These are phyloP conservation scores for Elongisporangium prolatum DNA, from an alignment of 352 stramenopile species.

Conservation along the genomic window DNA sequence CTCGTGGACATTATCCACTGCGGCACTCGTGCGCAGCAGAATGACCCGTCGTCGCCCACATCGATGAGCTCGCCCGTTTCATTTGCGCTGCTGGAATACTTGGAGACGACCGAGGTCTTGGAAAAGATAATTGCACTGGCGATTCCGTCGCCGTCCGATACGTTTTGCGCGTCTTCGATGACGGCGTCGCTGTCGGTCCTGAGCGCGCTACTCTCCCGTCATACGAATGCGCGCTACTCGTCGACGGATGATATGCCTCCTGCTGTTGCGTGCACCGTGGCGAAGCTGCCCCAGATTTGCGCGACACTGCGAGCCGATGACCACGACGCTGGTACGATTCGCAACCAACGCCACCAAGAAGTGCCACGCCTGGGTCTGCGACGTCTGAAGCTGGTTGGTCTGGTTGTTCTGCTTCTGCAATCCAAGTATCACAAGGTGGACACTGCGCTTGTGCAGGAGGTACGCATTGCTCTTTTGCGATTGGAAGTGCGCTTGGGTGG, in stretches of 20 bases:
- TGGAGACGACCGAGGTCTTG: constrained; percentile 69
- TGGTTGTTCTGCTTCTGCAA: constrained; percentile 78
- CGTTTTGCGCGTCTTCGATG: constrained; percentile 66
- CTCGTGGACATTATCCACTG: constrained; percentile 86
- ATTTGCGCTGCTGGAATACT: constrained; percentile 70
- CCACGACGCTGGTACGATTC: constrained; percentile 58
- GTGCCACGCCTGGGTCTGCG: constrained; percentile 69
- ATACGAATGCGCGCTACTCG: constrained; percentile 75
- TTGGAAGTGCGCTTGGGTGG: background rate
- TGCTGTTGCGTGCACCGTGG: constrained; percentile 47
- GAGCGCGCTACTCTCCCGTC: constrained; percentile 66
- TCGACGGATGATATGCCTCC: constrained; percentile 56
- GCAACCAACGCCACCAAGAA: constrained; percentile 71
- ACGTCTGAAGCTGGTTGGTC: constrained; percentile 74
- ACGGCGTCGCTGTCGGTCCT: constrained; percentile 73
- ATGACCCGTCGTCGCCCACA: constrained; percentile 54
- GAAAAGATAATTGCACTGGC: constrained; percentile 64
- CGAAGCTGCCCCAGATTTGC: constrained; percentile 59
- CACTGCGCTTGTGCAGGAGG: constrained; percentile 50
- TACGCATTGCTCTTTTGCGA: constrained; percentile 1
- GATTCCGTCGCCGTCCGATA: constrained; percentile 26
- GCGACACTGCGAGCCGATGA: constrained; percentile 54
- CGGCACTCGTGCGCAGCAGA: constrained; percentile 68
- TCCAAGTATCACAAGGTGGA: constrained; percentile 84
- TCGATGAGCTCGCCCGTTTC: constrained; percentile 47